These are phyloP conservation scores for Cystobasidium slooffiae DNA, from an alignment of 1,284 basidiomycete species.

Conservation along the genomic window DNA sequence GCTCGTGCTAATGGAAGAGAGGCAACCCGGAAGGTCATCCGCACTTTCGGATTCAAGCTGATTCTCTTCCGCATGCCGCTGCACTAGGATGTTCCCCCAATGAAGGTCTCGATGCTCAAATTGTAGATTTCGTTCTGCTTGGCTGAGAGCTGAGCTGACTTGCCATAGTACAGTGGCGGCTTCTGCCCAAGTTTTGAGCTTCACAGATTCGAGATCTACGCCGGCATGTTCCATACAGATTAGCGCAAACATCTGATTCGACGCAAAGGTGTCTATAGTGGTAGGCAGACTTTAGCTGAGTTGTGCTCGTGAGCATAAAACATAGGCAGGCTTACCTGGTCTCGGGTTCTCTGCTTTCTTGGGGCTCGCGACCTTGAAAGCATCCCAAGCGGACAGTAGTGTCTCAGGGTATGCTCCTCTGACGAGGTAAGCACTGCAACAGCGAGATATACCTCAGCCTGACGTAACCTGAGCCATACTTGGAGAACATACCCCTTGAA, in stretches of 20 bases:
- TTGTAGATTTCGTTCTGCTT: slow-evolving; percentile 74
- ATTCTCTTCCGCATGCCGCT: slow-evolving; percentile 55
- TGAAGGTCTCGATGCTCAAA: slow-evolving; percentile 99
- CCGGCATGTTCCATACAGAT: slow-evolving; percentile 88
- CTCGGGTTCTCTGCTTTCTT: slow-evolving; percentile 78
- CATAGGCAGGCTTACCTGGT: slow-evolving; percentile 66
- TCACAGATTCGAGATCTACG: slow-evolving; percentile 80
- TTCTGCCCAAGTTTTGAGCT: slow-evolving; percentile 70
- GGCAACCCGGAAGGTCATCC: slow-evolving; percentile 1
- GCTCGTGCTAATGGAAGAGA: not conserved
- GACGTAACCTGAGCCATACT: not conserved
- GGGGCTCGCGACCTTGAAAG: slow-evolving; percentile 63
- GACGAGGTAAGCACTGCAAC: slow-evolving; percentile 71
- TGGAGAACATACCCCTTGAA: slow-evolving; percentile 45
- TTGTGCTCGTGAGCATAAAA: not conserved
- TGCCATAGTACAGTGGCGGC: slow-evolving; percentile 91
- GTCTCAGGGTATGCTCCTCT: slow-evolving; percentile 77
- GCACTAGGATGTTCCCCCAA: slow-evolving; percentile 94
- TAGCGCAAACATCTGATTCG: slow-evolving; percentile 80
- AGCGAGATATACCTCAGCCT: not conserved
- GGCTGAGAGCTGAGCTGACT: slow-evolving; percentile 72
- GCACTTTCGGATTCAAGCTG: not conserved
- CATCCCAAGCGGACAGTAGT: slow-evolving; percentile 84
- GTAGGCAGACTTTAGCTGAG: not conserved
- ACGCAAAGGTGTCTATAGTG: slow-evolving; percentile 70